Base-by-base conservation (phyloP, 208 protist species). In the Endotrypanum monterogeii region DNA sequence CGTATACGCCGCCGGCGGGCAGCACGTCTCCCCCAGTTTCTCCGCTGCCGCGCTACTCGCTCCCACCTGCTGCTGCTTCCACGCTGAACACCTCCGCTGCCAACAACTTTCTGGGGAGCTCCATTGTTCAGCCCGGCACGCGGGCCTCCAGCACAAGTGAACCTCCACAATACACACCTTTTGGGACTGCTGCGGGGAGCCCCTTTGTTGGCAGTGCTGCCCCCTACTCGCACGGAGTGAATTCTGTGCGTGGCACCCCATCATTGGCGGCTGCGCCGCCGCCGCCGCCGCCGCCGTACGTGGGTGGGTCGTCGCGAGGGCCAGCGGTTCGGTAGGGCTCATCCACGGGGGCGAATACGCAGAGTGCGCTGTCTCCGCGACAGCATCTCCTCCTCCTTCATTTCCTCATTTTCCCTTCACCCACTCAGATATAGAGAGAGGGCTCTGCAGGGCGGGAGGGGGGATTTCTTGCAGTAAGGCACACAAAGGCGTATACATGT, bases 11-110 rank as follows among this genome's bases (percentile, higher is more conserved):
- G 28, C 82, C 51, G 28, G 74, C 63, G 58, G 75, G 74, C 44
- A 72, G 71, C 76, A 70, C 73, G 28, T 81, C 85, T 11, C 88
- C 91, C 37, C 89, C 91, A 3, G 75, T 94, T 20, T 93, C 91
- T 6, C 91, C 89, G 39, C 81, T 94, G n/a, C 86, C 91, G 44
- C 83, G 86, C 2, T 96, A 93, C 82, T 74, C 88, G 16, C 77
- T 96, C 52, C 89, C 91, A 30, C 87, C 91, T 0, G 83, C 89
- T 20, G 83, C 85, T 18, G 76, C 52, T 2, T 50, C 79, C 7
- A 68, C 74, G 14, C 61, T 80, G 46, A 70, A 32, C 72, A 58
- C 73, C 5, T 58, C 74, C 32, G 83, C 61, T 35, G 67, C 61
- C 71, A 79, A 67, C 65, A 76, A 11, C 72, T 82, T 79, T 69